These are phyloP conservation scores for Hydrangea macrophylla DNA, from an alignment of 148 eudicot genomes.

Conservation along the genomic window DNA sequence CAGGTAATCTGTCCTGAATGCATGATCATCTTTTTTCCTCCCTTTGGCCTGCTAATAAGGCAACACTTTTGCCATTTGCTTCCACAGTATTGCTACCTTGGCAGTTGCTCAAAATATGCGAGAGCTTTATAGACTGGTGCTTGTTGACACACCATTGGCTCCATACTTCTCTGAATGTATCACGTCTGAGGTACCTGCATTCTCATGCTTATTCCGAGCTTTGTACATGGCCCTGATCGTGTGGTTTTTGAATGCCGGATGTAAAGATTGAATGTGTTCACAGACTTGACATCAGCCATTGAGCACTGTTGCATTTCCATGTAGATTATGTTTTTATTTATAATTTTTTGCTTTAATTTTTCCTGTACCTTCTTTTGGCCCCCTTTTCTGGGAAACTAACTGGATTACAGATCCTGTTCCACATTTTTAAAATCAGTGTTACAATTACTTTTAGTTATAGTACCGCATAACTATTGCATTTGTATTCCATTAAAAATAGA, in stretches of 20 bases:
- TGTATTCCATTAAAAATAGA: too few species aligned
- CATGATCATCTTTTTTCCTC: slow-evolving; percentile 3
- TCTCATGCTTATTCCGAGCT: too few species aligned
- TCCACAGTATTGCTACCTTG: slow-evolving; percentile 81
- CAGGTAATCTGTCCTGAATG: slow-evolving; percentile 43
- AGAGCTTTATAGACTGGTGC: slow-evolving; percentile 91
- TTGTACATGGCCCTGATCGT: background rate
- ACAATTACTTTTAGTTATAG: too few species aligned
- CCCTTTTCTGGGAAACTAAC: background rate
- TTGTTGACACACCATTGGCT: slow-evolving; percentile 97
- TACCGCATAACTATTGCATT: too few species aligned
- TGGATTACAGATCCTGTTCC: background rate
- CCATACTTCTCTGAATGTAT: slow-evolving; percentile 98
- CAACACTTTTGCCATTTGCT: slow-evolving; percentile 5
- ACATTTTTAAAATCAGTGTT: background rate
- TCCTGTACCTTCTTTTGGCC: background rate
- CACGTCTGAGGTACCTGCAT: slow-evolving; percentile 75
- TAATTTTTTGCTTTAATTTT: too few species aligned
- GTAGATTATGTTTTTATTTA: too few species aligned
- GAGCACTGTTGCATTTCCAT: background rate
- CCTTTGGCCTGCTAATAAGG: slow-evolving; percentile 12
- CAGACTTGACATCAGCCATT: background rate
- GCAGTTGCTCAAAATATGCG: slow-evolving; percentile 99
- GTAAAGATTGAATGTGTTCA: background rate
- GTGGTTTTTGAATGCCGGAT: background rate